These are phyloP conservation scores for Parvularia atlantis DNA, from an alignment of 78 protist genomes.

Conservation along the genomic window DNA sequence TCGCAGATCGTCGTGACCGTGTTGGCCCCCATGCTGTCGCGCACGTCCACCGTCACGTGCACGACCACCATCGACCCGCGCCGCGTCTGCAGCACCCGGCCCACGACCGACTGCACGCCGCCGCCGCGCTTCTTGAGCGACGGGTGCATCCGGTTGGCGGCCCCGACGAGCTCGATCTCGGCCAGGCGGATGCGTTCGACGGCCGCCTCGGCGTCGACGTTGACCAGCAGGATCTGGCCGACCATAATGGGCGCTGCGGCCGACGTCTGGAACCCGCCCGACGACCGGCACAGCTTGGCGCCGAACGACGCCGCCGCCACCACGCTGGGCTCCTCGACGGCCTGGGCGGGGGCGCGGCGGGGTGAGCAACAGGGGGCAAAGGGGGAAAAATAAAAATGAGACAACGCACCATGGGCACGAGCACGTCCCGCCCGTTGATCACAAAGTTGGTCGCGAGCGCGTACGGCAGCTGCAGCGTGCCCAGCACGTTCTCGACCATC, in stretches of 20 bases:
- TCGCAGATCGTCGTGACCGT: slow-evolving; percentile 3
- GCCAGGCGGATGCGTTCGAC: too few species aligned
- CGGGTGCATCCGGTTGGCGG: not conserved
- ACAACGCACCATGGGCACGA: slow-evolving; percentile 27
- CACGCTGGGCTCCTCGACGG: slow-evolving; percentile 23
- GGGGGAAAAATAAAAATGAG: too few species aligned
- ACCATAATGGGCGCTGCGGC: not conserved
- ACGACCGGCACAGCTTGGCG: not conserved
- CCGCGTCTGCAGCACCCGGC: not conserved
- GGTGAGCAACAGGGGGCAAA: too few species aligned
- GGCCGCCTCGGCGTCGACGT: not conserved
- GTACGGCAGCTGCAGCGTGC: not conserved
- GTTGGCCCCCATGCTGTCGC: slow-evolving; percentile 28
- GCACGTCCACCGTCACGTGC: slow-evolving; percentile 8
- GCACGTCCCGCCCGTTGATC: not conserved
- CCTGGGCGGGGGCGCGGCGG: too few species aligned
- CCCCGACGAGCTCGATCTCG: not conserved
- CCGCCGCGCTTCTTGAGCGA: not conserved
- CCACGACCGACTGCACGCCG: not conserved
- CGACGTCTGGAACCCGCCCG: not conserved
- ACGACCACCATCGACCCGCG: not conserved
- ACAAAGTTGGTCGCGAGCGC: not conserved
- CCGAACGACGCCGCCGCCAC: not conserved
- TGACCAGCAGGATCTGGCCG: not conserved
- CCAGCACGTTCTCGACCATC: slow-evolving; percentile 3